phyloP scores from a whole-genome alignment of 2,329 filamentous ascomycete species.

The Aspergillus luchuensis region DNA sequence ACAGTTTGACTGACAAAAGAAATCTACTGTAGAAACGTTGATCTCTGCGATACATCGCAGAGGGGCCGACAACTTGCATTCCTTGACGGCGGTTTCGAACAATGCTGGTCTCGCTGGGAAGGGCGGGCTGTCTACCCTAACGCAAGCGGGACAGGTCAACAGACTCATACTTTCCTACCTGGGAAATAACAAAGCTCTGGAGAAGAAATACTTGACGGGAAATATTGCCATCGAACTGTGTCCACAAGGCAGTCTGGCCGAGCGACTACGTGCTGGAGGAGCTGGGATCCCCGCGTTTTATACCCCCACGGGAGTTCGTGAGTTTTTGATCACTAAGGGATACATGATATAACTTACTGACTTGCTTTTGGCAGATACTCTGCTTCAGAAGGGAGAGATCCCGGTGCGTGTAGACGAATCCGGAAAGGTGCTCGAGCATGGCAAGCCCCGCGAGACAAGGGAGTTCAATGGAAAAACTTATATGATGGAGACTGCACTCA shows the following conservation, averaged over 20 bases:
- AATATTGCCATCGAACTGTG: constrained; percentile 74
- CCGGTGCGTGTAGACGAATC: constrained; percentile 80
- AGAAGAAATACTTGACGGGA: constrained; percentile 74
- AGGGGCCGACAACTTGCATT: constrained; percentile 56
- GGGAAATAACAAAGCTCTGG: constrained; percentile 74
- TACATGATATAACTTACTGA: not conserved
- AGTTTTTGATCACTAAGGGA: constrained; percentile 31
- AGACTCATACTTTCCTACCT: constrained; percentile 75
- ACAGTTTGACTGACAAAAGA: not conserved
- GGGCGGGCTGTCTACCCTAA: constrained; percentile 68
- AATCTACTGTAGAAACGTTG: constrained; percentile 59
- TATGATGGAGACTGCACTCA: constrained; percentile 75
- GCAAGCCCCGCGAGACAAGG: constrained; percentile 68
- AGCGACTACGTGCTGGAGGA: constrained; percentile 67
- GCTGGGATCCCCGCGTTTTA: constrained; percentile 80
- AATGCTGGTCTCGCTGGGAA: constrained; percentile 73
- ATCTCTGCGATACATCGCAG: constrained; percentile 67
- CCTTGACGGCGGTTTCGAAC: constrained; percentile 76
- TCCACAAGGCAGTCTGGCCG: constrained; percentile 62
- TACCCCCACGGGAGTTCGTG: constrained; percentile 71
- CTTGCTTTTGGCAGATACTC: constrained; percentile 32
- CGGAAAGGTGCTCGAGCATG: constrained; percentile 73
- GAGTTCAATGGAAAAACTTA: constrained; percentile 73
- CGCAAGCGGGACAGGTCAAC: constrained; percentile 68
- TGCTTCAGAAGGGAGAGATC: constrained; percentile 44